Percentiles rank a stretch among this genome's conserved stretches.
Evolutionary conservation across 805 yeast species (phyloP).

Genomic region (Nakazawaea populi): DNA sequence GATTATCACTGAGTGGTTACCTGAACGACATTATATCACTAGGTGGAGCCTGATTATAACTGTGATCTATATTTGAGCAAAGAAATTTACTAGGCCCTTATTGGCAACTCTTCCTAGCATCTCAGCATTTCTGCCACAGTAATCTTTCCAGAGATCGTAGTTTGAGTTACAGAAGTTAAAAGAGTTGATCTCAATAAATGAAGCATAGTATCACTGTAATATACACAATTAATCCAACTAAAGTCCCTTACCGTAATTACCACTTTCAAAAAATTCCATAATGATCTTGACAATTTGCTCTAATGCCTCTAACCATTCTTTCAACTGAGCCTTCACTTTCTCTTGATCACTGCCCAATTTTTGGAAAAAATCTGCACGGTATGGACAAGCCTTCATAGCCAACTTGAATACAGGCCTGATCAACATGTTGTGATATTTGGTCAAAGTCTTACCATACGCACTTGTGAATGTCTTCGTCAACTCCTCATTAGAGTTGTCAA

Average conservation of each 20-base stretch:
- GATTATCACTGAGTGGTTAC: too few species aligned
- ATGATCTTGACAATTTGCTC: conserved; percentile 69
- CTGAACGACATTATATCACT: too few species aligned
- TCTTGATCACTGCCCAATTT: conserved; percentile 76
- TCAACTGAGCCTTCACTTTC: conserved; percentile 59
- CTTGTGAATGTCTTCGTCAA: conserved; percentile 73
- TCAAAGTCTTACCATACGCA: conserved; percentile 76
- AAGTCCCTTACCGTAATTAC: conserved; percentile 86
- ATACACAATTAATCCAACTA: conserved; percentile 22
- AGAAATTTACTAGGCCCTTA: too few species aligned
- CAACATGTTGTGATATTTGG: conserved; percentile 76
- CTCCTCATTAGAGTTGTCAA: conserved; percentile 58
- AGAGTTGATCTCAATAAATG: too few species aligned
- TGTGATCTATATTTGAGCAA: too few species aligned
- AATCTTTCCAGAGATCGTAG: too few species aligned
- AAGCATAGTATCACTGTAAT: neutral
- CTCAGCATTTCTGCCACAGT: too few species aligned
- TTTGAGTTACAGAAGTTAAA: too few species aligned
- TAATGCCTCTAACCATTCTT: conserved; percentile 69
- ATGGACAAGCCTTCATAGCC: conserved; percentile 95
- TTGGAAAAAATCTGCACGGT: conserved; percentile 76
- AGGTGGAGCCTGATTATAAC: too few species aligned
- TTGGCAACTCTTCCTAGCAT: too few species aligned
- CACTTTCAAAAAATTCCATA: conserved; percentile 67
- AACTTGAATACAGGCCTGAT: conserved; percentile 83